A percentile compares a stretch with the other conserved stretches of the same genome.
phyloP scores from a whole-genome alignment of 805 yeast genomes.

The Suhomyces canberraensis region DNA sequence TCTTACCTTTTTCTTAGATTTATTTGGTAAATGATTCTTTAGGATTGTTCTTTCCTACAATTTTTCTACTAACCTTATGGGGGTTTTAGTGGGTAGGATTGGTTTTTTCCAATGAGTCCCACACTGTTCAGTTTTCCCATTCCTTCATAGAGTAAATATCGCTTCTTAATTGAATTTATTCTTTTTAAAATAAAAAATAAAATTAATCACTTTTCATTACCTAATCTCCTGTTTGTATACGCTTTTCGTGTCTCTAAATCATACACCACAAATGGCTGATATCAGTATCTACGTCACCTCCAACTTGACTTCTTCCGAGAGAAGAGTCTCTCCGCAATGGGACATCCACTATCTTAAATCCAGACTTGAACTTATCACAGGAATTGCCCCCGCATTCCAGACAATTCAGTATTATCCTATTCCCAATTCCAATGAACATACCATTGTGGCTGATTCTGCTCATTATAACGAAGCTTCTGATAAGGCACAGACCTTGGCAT shows the following conservation, averaged over 20 bases:
- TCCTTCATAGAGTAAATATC: too few species aligned
- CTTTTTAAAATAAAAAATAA: too few species aligned
- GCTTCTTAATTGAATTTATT: too few species aligned
- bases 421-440: conserved; percentile 34
- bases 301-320: conserved; percentile 62
- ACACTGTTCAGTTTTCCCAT: too few species aligned
- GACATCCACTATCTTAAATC: conserved; percentile 47
- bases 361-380: conserved; percentile 67
- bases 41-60: background rate
- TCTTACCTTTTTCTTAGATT: too few species aligned
- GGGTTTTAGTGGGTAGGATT: too few species aligned
- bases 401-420: conserved; percentile 44
- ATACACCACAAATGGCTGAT: conserved; percentile 39
- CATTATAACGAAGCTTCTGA: conserved; percentile 14
- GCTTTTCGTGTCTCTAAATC: too few species aligned
- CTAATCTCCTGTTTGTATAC: too few species aligned
- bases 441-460: conserved; percentile 19
- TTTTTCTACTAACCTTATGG: too few species aligned
- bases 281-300: conserved; percentile 61
- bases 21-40: too few species aligned
- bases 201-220: too few species aligned
- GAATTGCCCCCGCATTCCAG: conserved; percentile 62
- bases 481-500: conserved; percentile 17
- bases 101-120: too few species aligned
- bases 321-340: conserved; percentile 65